Base-by-base conservation (phyloP, 2,329 filamentous ascomycete genomes). In the Diaporthe sp. region DNA sequence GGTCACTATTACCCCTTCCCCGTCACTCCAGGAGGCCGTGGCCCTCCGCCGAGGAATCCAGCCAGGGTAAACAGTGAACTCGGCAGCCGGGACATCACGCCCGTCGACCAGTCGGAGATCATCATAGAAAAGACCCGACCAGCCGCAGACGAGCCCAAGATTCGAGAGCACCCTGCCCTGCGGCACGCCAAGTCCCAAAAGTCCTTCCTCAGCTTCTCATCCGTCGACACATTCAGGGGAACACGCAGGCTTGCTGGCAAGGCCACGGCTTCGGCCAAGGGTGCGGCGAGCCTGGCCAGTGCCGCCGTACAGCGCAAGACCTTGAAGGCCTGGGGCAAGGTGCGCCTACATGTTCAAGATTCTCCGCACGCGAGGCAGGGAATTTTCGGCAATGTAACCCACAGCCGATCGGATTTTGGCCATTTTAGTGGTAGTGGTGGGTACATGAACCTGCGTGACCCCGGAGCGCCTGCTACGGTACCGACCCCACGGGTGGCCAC, bases 151-250 rank as follows among this genome's bases (percentile, higher is more conserved):
- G 57, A 45, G 38, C 70, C 70, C 28, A 40, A n/a, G 33, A 64
- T 40, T 30, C 40, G 57, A 42, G 28, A 60, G 5, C 72, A 61
- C 57, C 74, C 74, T 2, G 72, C 74, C 7, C 72, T 76, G 10
- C 68, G 72, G 30, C 74, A 70, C 19, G 67, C 68, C 17, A 50
- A 71, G 19, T 76, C 74, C 13, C 74, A 74, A 8, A 72, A 64
- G 54, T 76, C 74, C 17, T 68, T 76, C 22, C 72, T 69, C 8
- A 74, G 72, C 60, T 58, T 64, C 67, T 72, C 74, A n/a, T 74
- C 72, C 2, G 64, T 64, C n/a, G 72, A 74, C n/a, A 74, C 72
- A n/a, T 60, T 76, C 66, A 64, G 45, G 13, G 71, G 52, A 1
- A 74, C 74, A 3, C 67, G 68, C n/a, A 61, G 54, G 13, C 42